phyloP scores from a whole-genome alignment of 306 rosid species.

The Pyrus communis region DNA sequence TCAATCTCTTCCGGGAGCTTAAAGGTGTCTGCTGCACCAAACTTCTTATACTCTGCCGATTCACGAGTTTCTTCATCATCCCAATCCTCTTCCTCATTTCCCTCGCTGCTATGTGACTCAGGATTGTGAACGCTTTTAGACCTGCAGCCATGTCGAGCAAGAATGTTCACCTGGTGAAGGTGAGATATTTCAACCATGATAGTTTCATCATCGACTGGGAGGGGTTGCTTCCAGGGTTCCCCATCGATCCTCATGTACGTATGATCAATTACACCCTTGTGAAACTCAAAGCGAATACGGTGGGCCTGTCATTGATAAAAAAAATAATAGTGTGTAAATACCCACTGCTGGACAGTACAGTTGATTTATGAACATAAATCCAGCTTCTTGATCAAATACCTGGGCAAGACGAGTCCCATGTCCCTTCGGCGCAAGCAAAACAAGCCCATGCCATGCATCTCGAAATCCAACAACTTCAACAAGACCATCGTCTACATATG shows the following conservation, averaged over 20 bases:
- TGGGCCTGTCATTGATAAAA: conserved; percentile 42
- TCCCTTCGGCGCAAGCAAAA: conserved; percentile 82
- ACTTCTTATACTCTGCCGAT: conserved; percentile 59
- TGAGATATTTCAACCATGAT: conserved; percentile 86
- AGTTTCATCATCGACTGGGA: conserved; percentile 72
- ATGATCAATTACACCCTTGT: conserved; percentile 60
- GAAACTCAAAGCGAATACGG: conserved; percentile 72
- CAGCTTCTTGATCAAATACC: conserved; percentile 27
- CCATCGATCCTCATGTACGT: conserved; percentile 94
- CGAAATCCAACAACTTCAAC: conserved; percentile 89
- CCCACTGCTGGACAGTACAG: not conserved
- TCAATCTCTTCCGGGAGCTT: conserved; percentile 68
- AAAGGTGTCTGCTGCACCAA: conserved; percentile 89
- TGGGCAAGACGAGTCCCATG: conserved; percentile 99
- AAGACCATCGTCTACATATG: conserved; percentile 85
- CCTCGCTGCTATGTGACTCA: conserved; percentile 19
- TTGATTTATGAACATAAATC: not conserved
- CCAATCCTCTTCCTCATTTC: conserved; percentile 39
- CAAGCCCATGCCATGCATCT: conserved; percentile 98
- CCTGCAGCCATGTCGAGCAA: conserved; percentile 50
- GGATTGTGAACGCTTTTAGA: conserved; percentile 53
- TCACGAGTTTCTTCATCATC: conserved; percentile 47
- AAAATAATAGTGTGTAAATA: not conserved
- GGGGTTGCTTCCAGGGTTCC: conserved; percentile 97
- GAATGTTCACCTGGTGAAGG: conserved; percentile 89